A percentile compares a stretch with the other conserved stretches of the same genome.
Evolutionary conservation across 768 basidiomycete species (phyloP).

Genomic region (Tephrocybe sp.): DNA sequence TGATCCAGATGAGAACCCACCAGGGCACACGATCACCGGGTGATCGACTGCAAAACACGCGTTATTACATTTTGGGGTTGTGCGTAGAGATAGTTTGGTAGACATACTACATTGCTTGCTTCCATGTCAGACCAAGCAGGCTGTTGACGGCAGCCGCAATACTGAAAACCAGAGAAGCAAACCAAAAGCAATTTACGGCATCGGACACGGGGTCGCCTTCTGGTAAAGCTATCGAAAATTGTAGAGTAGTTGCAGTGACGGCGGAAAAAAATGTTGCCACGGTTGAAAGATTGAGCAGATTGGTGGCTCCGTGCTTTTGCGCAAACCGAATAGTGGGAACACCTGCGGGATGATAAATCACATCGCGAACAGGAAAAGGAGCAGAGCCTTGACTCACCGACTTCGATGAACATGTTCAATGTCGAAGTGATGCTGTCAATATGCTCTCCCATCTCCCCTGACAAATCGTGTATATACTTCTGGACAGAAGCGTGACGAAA

Average conservation of each 20-base stretch:
- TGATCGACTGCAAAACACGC: slow-evolving; percentile 50
- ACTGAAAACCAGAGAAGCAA: slow-evolving; percentile 72
- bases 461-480: slow-evolving; percentile 71
- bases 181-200: slow-evolving; percentile 74
- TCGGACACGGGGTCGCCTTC: slow-evolving; percentile 35
- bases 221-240: slow-evolving; percentile 64
- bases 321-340: slow-evolving; percentile 77
- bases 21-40: slow-evolving; percentile 76
- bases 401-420: slow-evolving; percentile 74
- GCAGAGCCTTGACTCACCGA: slow-evolving; percentile 44
- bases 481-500: slow-evolving; percentile 73
- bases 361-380: background rate
- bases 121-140: slow-evolving; percentile 77
- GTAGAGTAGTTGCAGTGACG: slow-evolving; percentile 71
- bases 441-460: slow-evolving; percentile 76
- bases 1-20: slow-evolving; percentile 89
- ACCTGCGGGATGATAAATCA: slow-evolving; percentile 36
- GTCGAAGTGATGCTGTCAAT: slow-evolving; percentile 67
- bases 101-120: slow-evolving; percentile 80
- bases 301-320: slow-evolving; percentile 69
- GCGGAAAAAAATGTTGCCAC: slow-evolving; percentile 80
- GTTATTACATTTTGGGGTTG: slow-evolving; percentile 8
- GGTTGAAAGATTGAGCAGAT: slow-evolving; percentile 72
- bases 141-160: slow-evolving; percentile 78
- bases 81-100: slow-evolving; percentile 2